These are phyloP conservation scores for Vicia sativa DNA, from an alignment of 306 rosid genomes.

Conservation along the genomic window DNA sequence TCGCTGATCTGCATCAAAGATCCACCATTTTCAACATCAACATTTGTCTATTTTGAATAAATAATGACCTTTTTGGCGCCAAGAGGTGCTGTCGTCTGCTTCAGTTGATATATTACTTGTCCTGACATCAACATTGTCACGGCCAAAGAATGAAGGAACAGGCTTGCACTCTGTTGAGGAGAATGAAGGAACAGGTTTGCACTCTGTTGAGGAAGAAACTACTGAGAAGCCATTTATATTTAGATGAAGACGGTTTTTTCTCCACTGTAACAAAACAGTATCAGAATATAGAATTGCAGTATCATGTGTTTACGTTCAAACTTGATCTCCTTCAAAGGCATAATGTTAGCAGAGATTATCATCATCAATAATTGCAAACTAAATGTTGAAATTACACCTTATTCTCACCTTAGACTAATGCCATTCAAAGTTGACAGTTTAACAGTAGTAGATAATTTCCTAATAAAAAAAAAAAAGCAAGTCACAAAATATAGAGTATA, in stretches of 20 bases:
- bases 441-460: not conserved
- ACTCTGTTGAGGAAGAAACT: conserved; percentile 19
- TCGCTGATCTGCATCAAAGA: too few species aligned
- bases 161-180: too few species aligned
- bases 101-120: not conserved
- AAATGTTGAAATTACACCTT: not conserved
- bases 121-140: conserved; percentile 28
- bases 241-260: conserved; percentile 28
- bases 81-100: conserved; percentile 4
- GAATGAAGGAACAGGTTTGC: too few species aligned
- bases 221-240: conserved; percentile 12
- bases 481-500: too few species aligned
- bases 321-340: conserved; percentile 16
- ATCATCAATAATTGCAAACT: conserved; percentile 9
- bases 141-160: conserved; percentile 30
- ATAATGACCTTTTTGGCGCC: conserved; percentile 34
- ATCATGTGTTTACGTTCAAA: conserved; percentile 1
- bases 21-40: conserved; percentile 39
- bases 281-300: conserved; percentile 35
- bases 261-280: conserved; percentile 11
- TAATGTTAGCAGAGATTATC: not conserved
- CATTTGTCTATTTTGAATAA: conserved; percentile 45
- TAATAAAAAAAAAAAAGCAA: not conserved
- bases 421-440: not conserved
- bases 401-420: not conserved